phyloP scores from a whole-genome alignment of 2,329 filamentous ascomycete species.

The Sporothrix phasma region DNA sequence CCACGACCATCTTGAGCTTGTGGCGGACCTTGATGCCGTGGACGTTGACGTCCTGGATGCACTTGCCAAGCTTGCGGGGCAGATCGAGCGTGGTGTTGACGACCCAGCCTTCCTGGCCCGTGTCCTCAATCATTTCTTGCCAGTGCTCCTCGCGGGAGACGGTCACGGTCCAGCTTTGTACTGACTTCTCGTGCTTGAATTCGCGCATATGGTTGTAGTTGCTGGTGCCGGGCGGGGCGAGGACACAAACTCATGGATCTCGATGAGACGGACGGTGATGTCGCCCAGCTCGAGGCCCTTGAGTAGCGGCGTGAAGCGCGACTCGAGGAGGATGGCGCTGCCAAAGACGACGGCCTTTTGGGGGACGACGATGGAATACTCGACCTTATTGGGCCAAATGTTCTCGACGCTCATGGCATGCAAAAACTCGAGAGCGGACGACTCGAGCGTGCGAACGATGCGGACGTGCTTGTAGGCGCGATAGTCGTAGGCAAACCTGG shows the following conservation, averaged over 20 bases:
- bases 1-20: constrained; percentile 83
- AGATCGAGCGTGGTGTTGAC: constrained; percentile 56
- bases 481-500: constrained; percentile 81
- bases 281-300: constrained; percentile 83
- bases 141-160: constrained; percentile 52
- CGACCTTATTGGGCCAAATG: constrained; percentile 94
- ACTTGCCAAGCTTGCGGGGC: constrained; percentile 71
- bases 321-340: constrained; percentile 72
- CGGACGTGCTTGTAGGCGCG: constrained; percentile 69
- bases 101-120: constrained; percentile 55
- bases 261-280: constrained; percentile 69
- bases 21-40: constrained; percentile 87
- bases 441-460: constrained; percentile 66
- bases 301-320: constrained; percentile 76
- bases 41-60: constrained; percentile 81
- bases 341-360: constrained; percentile 93
- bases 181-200: constrained; percentile 54
- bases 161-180: constrained; percentile 49
- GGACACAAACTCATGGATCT: constrained; percentile 52
- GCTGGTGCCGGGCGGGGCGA: constrained; percentile 40
- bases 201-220: constrained; percentile 39
- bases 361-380: constrained; percentile 88
- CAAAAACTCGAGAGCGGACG: constrained; percentile 64
- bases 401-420: constrained; percentile 95
- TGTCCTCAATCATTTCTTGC: constrained; percentile 58